Conservation (phyloP, 345 rosid genomes). For the Rhizophora apiculata region DNA sequence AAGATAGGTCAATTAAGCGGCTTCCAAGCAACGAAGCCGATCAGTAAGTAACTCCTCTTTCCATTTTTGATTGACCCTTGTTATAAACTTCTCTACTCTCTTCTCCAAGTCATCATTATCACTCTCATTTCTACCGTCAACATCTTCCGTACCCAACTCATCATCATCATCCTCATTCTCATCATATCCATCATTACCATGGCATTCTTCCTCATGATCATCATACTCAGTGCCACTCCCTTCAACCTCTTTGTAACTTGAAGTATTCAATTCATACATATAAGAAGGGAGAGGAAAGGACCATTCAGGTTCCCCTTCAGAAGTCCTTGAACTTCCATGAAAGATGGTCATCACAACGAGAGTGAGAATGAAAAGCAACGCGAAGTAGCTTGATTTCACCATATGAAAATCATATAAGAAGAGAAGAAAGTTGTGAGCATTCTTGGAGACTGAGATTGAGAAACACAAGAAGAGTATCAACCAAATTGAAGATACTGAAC, state of each 20-base stretch:
- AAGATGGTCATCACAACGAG: slow-evolving; percentile 16
- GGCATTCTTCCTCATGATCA: neutral
- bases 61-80: slow-evolving; percentile 23
- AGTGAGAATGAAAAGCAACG: slow-evolving; percentile 23
- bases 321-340: slow-evolving; percentile 15
- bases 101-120: slow-evolving; percentile 13
- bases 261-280: neutral
- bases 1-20: neutral
- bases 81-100: slow-evolving; percentile 29
- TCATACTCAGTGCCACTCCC: neutral
- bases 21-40: slow-evolving; percentile 12
- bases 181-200: slow-evolving; percentile 3
- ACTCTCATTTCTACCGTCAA: slow-evolving; percentile 10
- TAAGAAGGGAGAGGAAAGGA: neutral
- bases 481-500: neutral
- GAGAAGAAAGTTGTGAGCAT: slow-evolving; percentile 12
- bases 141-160: neutral
- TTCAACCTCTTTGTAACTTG: neutral
- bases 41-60: slow-evolving; percentile 26
- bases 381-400: slow-evolving; percentile 17
- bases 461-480: slow-evolving; percentile 6
- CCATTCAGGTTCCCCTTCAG: slow-evolving; percentile 10
- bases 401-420: slow-evolving; percentile 15
- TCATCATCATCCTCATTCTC: slow-evolving; percentile 20
- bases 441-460: slow-evolving; percentile 4